Percentiles rank a stretch among this genome's conserved stretches.
phyloP scores from a whole-genome alignment of 345 rosid genomes.

The Syzygium oleosum region DNA sequence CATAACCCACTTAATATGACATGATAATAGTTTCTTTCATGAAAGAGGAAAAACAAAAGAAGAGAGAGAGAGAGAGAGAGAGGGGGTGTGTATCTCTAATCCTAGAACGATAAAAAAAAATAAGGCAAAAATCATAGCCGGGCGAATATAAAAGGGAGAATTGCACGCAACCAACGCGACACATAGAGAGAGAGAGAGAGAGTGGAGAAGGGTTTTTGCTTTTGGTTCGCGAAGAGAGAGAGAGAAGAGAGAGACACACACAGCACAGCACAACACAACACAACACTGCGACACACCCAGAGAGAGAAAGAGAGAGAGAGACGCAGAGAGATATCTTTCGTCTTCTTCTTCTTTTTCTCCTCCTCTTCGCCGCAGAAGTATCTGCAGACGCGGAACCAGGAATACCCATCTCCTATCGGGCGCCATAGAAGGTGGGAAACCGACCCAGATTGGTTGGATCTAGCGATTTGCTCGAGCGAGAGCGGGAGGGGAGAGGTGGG shows the following conservation, averaged over 20 bases:
- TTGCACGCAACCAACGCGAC: neutral
- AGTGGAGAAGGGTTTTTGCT: slow-evolving; percentile 3
- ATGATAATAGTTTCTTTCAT: neutral
- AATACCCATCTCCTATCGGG: neutral
- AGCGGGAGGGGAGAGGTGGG: neutral
- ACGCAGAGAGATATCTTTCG: neutral
- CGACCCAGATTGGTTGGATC: neutral
- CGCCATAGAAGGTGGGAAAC: neutral
- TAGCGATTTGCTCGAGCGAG: neutral
- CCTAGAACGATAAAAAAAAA: neutral
- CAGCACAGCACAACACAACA: neutral
- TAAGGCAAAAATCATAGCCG: neutral
- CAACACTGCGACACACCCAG: neutral
- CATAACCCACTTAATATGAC: neutral
- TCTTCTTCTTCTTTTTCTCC: neutral
- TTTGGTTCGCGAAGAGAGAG: neutral
- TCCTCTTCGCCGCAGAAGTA: neutral
- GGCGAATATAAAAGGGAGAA: neutral
- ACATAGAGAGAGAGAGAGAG: neutral
- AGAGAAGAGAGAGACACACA: neutral
- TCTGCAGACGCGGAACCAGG: neutral
- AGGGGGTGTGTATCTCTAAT: neutral
- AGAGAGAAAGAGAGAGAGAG: neutral
- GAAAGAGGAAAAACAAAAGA: neutral
- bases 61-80: neutral